Evolutionary conservation across 1,139 yeast genomes (phyloP), one percentile per base, ranked within the genome.

Genomic region (Casaregolazyma suthepensis): DNA sequence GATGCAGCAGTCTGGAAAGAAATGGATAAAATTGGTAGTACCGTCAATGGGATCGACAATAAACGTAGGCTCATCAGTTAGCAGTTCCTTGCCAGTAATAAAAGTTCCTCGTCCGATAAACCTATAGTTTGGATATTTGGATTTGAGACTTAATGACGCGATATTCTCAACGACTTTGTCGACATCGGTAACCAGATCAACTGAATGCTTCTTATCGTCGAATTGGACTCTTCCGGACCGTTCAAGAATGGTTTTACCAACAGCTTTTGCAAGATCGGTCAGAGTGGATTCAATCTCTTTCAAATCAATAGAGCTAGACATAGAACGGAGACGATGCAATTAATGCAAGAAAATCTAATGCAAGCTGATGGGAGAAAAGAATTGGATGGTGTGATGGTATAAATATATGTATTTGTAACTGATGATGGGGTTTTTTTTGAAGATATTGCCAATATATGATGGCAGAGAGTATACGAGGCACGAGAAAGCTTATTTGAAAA

Each of bases 21-120:
- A 75, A 61, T 81, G 85, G 48, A 80, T 77, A 65, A 81, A 81
- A 64, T 81, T 78, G 13, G 84, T 80, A 1, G 85, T 81, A 9
- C 85, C 85, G 60, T 80, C 84, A 61, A 80, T 78, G 45, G 83
- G 83, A 61, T 81, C 85, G 20, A 81, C 82, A 50, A 81, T 76
- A 61, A 81, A 81, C 0, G 85, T 81, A 17, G 85, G 85, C 1
- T 70, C 78, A 55, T 76, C 76, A 0, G 78, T 72, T 26, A 81
- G 67, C 38, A 64, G 63, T 1, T 81, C 72, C 17, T 67, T 57
- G 3, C 81, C 82, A 3, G 75, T 75, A 4, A 74, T 69, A 59
- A 72, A 80, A 15, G 80, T 73, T 62, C 81, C 86, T 61, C 81
- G 85, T 26, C 85, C 86, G 60, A 81, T 71, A 65, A 81, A 81